Percentiles rank a stretch among this genome's conserved stretches.
phyloP scores from a whole-genome alignment of 2,329 filamentous ascomycete species.

The Fusarium pseudograminearum region DNA sequence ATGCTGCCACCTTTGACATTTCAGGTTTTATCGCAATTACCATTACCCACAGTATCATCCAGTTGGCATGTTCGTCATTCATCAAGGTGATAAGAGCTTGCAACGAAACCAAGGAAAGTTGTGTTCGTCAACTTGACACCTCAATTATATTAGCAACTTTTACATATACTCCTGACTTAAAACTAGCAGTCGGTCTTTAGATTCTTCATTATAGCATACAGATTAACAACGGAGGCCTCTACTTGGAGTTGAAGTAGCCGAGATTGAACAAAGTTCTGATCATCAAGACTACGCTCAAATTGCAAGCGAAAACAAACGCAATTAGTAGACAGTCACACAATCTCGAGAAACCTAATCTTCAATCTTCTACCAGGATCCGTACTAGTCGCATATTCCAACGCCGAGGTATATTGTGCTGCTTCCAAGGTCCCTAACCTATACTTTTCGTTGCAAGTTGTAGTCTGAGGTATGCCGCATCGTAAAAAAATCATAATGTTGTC shows the following conservation, averaged over 20 bases:
- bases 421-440: slow-evolving; percentile 25
- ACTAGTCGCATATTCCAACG: slow-evolving; percentile 19
- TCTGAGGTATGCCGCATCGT: slow-evolving; percentile 39
- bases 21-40: not conserved
- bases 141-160: not conserved
- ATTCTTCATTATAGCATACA: not conserved
- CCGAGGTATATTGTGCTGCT: slow-evolving; percentile 33
- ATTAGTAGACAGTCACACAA: not conserved
- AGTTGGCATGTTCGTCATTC: not conserved
- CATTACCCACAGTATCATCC: not conserved
- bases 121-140: not conserved
- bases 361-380: not conserved
- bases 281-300: not conserved
- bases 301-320: not conserved
- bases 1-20: not conserved
- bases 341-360: not conserved
- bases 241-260: not conserved
- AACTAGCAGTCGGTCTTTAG: not conserved
- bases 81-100: not conserved
- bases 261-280: not conserved
- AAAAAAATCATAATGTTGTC: slow-evolving; percentile 42
- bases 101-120: not conserved
- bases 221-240: not conserved
- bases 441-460: slow-evolving; percentile 24
- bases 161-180: not conserved